Conservation (phyloP, 345 rosid species). For the Cardamine resedifolia region DNA sequence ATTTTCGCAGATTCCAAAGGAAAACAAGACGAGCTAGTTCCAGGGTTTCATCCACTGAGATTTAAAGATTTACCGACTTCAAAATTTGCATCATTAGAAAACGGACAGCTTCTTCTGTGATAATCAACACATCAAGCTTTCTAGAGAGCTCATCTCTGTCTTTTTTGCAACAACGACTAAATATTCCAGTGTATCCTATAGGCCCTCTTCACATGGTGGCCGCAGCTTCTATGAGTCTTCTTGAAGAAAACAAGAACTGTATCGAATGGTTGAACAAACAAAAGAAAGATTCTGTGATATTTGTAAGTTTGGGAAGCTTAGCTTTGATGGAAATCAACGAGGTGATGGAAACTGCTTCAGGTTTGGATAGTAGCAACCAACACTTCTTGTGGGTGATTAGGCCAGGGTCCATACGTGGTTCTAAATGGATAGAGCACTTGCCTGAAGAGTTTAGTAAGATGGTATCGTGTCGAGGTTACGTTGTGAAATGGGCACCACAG, state of each 20-base stretch:
- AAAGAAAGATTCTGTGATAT: constrained; percentile 41
- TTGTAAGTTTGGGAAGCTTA: constrained; percentile 59
- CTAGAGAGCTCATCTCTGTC: constrained; percentile 29
- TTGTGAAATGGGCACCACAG: constrained; percentile 29
- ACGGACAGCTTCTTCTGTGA: neutral
- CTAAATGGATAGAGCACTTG: constrained; percentile 22
- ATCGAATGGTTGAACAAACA: constrained; percentile 48
- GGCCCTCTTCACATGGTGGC: constrained; percentile 38
- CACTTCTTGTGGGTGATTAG: constrained; percentile 38
- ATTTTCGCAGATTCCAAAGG: neutral
- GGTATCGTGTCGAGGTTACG: constrained; percentile 28
- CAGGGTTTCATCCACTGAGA: constrained; percentile 24
- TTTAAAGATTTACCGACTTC: constrained; percentile 30
- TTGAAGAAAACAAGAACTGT: constrained; percentile 44
- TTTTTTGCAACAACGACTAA: neutral
- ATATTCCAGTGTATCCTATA: constrained; percentile 24
- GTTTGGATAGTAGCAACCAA: constrained; percentile 34
- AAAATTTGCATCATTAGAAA: constrained; percentile 14
- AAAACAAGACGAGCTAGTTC: constrained; percentile 12
- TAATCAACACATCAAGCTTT: constrained; percentile 32
- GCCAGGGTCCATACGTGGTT: constrained; percentile 30
- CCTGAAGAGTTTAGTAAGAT: constrained; percentile 28
- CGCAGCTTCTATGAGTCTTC: constrained; percentile 23
- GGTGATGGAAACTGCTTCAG: constrained; percentile 30
- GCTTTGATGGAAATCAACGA: constrained; percentile 27